Evolutionary conservation across 176 grass and related monocot species (phyloP).

Genomic region (Triticum urartu): DNA sequence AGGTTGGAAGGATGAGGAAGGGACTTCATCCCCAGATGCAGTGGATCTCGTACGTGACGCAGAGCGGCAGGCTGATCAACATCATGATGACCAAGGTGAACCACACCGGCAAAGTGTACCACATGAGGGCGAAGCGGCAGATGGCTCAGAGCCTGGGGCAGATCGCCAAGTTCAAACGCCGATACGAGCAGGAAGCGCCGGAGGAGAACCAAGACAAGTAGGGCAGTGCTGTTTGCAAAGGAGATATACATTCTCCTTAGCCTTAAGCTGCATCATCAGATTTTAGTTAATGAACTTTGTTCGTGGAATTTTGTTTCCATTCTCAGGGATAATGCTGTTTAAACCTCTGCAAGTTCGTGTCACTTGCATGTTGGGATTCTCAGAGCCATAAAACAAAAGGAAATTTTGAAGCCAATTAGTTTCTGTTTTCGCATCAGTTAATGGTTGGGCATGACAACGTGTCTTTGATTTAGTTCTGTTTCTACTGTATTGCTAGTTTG

Average conservation of each 20-base stretch:
- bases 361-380: background rate
- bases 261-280: background rate
- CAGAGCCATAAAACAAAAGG: background rate
- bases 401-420: background rate
- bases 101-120: conserved; percentile 53
- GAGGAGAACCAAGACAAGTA: conserved; percentile 37
- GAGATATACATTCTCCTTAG: background rate
- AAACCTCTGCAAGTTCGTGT: background rate
- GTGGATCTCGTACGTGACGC: conserved; percentile 65
- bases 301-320: background rate
- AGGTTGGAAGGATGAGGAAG: conserved; percentile 55
- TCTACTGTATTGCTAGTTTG: no score
- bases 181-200: conserved; percentile 26
- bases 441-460: no score
- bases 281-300: background rate
- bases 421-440: no score
- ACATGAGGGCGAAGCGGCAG: conserved; percentile 60
- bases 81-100: conserved; percentile 58
- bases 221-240: background rate
- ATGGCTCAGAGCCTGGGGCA: conserved; percentile 60
- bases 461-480: no score
- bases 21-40: conserved; percentile 69
- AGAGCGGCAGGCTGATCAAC: conserved; percentile 57
- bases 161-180: conserved; percentile 48
- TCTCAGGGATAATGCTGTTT: background rate